Percentiles rank a stretch among this genome's conserved stretches.
Conservation (phyloP, 2,329 filamentous ascomycete species). For the Cladophialophora yegresii region DNA sequence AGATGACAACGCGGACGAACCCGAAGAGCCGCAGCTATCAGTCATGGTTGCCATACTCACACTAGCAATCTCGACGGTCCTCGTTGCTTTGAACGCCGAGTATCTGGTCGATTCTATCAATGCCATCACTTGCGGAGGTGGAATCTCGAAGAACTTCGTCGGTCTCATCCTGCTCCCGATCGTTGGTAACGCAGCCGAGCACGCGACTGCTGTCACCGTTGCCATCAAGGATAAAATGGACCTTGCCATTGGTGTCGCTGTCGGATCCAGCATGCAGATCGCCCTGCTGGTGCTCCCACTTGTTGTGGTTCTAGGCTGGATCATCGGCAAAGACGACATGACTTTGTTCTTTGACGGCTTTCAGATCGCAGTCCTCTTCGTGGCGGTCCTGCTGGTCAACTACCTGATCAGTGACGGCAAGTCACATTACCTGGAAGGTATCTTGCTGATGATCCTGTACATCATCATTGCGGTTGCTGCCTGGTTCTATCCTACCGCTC, state of each 20-base stretch:
- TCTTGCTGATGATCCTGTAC: slow-evolving; percentile 62
- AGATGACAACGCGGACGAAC: slow-evolving; percentile 60
- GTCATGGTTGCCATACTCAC: slow-evolving; percentile 71
- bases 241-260: slow-evolving; percentile 65
- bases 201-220: slow-evolving; percentile 64
- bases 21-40: slow-evolving; percentile 72
- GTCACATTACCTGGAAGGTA: slow-evolving; percentile 62
- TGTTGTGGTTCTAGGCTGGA: slow-evolving; percentile 64
- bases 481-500: slow-evolving; percentile 36
- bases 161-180: slow-evolving; percentile 66
- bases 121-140: slow-evolving; percentile 52
- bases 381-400: slow-evolving; percentile 58
- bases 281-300: slow-evolving; percentile 63
- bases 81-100: slow-evolving; percentile 76
- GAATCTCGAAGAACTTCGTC: slow-evolving; percentile 62
- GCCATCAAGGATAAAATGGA: slow-evolving; percentile 70
- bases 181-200: slow-evolving; percentile 67
- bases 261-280: slow-evolving; percentile 68
- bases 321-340: slow-evolving; percentile 62
- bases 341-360: slow-evolving; percentile 84
- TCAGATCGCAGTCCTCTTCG: slow-evolving; percentile 70
- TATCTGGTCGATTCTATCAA: slow-evolving; percentile 63
- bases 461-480: slow-evolving; percentile 60
- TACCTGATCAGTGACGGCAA: slow-evolving; percentile 65
- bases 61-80: slow-evolving; percentile 70